These are phyloP conservation scores for Endogone sp. DNA, from an alignment of 192 early-diverging fungal species.

Conservation along the genomic window DNA sequence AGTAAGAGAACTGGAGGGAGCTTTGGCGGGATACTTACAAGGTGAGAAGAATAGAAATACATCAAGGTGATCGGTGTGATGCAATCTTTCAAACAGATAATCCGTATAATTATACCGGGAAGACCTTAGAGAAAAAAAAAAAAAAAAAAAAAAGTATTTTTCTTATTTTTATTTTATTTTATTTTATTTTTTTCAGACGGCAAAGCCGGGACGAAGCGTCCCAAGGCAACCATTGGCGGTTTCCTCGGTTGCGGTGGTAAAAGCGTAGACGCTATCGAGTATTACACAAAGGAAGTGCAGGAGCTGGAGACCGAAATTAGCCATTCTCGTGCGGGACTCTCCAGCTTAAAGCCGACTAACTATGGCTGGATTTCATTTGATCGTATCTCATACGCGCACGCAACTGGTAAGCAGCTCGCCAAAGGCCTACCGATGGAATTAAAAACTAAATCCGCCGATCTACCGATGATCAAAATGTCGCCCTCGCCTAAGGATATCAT, in stretches of 20 bases:
- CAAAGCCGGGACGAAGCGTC: slow-evolving; percentile 32
- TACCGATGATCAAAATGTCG: slow-evolving; percentile 43
- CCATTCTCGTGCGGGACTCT: slow-evolving; percentile 36
- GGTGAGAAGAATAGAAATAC: slow-evolving; percentile 15
- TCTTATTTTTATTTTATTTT: no score
- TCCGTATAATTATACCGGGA: not conserved
- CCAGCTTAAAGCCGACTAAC: slow-evolving; percentile 52
- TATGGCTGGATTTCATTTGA: slow-evolving; percentile 69
- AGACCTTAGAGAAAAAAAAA: no score
- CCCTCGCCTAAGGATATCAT: slow-evolving; percentile 76
- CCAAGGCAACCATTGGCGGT: slow-evolving; percentile 29
- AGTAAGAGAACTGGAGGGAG: slow-evolving; percentile 61
- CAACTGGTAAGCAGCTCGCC: slow-evolving; percentile 37
- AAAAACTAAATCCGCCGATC: slow-evolving; percentile 20
- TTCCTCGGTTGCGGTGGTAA: slow-evolving; percentile 31
- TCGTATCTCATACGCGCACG: slow-evolving; percentile 44
- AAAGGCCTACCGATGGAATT: slow-evolving; percentile 8
- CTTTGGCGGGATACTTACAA: slow-evolving; percentile 52
- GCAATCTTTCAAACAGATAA: not conserved
- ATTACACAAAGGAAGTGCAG: slow-evolving; percentile 63
- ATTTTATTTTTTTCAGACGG: slow-evolving; percentile 16
- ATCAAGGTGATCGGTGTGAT: not conserved
- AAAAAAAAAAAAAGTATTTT: no score
- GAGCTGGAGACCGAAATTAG: slow-evolving; percentile 50
- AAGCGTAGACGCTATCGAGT: slow-evolving; percentile 67